phyloP scores from a whole-genome alignment of 306 rosid species.

The Begonia peltatifolia region DNA sequence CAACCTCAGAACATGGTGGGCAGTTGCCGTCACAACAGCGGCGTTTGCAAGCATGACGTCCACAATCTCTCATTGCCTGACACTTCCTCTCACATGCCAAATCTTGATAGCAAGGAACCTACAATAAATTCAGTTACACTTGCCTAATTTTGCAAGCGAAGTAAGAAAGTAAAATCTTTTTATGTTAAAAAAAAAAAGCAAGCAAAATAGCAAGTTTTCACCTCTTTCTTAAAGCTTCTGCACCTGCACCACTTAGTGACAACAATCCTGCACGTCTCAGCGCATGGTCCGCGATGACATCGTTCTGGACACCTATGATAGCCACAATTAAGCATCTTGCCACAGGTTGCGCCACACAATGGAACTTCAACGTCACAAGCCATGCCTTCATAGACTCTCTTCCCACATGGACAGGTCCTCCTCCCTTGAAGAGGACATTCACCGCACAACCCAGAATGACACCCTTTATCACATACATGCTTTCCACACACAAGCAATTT shows the following conservation, averaged over 20 bases:
- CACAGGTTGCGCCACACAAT: slow-evolving; percentile 75
- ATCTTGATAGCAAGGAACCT: slow-evolving; percentile 97
- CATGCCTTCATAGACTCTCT: slow-evolving; percentile 55
- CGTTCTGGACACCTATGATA: slow-evolving; percentile 74
- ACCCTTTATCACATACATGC: slow-evolving; percentile 63
- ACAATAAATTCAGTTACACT: slow-evolving; percentile 39
- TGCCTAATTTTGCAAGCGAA: slow-evolving; percentile 1
- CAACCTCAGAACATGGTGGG: slow-evolving; percentile 86
- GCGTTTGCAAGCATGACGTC: slow-evolving; percentile 80
- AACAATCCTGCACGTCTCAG: slow-evolving; percentile 61
- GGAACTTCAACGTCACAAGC: slow-evolving; percentile 64
- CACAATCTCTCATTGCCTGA: slow-evolving; percentile 65
- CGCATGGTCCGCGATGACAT: slow-evolving; percentile 78
- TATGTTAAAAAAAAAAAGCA: background rate
- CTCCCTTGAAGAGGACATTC: slow-evolving; percentile 70
- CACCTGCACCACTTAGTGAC: slow-evolving; percentile 73
- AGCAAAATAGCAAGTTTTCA: slow-evolving; percentile 11
- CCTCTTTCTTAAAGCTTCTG: slow-evolving; percentile 88
- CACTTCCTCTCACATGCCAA: slow-evolving; percentile 90
- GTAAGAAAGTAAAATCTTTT: too few species aligned
- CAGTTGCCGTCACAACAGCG: slow-evolving; percentile 95
- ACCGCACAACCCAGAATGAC: slow-evolving; percentile 70
- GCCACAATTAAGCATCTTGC: slow-evolving; percentile 56
- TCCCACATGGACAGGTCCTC: slow-evolving; percentile 84
- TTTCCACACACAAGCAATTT: slow-evolving; percentile 58